Percentiles rank a stretch among this genome's conserved stretches.
These are phyloP conservation scores for Trametes coccinea DNA, from an alignment of 768 basidiomycete genomes.

Conservation along the genomic window DNA sequence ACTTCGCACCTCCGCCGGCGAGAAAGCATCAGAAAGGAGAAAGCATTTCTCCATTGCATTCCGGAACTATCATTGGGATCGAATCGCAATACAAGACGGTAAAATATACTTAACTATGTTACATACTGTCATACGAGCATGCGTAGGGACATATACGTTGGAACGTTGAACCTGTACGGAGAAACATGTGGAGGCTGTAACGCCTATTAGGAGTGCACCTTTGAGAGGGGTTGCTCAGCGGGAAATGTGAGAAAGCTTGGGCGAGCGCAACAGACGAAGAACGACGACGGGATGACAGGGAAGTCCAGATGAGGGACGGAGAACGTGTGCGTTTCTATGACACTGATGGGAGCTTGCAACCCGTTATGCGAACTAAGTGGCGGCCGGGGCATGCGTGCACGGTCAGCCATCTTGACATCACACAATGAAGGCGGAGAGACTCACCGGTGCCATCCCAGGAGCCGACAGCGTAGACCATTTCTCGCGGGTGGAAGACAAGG, in stretches of 20 bases:
- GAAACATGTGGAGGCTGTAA: not conserved
- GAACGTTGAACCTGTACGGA: not conserved
- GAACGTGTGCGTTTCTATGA: constrained; percentile 9
- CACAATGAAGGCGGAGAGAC: constrained; percentile 11
- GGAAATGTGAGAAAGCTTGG: not conserved
- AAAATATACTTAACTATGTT: constrained; percentile 16
- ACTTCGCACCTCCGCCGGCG: too few species aligned
- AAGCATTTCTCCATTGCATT: not conserved
- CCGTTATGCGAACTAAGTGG: constrained; percentile 52
- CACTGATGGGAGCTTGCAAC: constrained; percentile 49
- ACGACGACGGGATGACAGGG: not conserved
- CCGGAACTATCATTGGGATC: not conserved
- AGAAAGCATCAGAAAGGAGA: not conserved
- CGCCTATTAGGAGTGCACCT: not conserved
- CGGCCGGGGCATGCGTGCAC: not conserved
- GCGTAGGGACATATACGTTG: not conserved
- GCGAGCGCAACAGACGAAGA: not conserved
- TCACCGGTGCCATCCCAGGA: constrained; percentile 62
- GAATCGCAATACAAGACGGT: constrained; percentile 9
- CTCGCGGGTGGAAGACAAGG: constrained; percentile 79
- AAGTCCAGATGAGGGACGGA: not conserved
- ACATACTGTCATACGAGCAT: constrained; percentile 14
- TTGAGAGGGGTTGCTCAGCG: not conserved
- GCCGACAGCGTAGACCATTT: constrained; percentile 81
- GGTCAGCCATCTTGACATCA: constrained; percentile 9